A percentile compares a stretch with the other conserved stretches of the same genome.
phyloP scores from a whole-genome alignment of 2,329 filamentous ascomycete genomes.

The Stagonosporopsis cucurbitacearum region DNA sequence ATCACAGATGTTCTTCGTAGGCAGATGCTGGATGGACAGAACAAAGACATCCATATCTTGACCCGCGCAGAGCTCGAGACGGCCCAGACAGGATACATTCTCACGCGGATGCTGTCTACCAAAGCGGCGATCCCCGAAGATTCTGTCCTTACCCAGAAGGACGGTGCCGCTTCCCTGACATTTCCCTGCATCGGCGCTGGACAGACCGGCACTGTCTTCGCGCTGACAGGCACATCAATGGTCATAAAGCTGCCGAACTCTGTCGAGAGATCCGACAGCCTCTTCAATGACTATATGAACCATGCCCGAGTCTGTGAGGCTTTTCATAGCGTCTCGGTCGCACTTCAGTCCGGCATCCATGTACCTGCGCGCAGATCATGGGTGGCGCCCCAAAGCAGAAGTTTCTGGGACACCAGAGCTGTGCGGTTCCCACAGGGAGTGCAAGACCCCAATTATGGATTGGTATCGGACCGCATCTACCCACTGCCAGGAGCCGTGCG shows the following conservation, averaged over 20 bases:
- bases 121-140: neutral
- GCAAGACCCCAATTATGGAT: neutral
- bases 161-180: neutral
- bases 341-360: neutral
- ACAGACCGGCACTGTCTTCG: constrained; percentile 8
- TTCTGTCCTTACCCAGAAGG: neutral
- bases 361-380: neutral
- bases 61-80: neutral
- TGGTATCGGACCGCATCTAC: neutral
- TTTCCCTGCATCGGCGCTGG: neutral
- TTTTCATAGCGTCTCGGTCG: neutral
- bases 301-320: neutral
- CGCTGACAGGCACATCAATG: neutral
- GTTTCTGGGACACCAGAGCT: neutral
- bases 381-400: neutral
- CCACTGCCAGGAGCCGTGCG: neutral
- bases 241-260: constrained; percentile 10
- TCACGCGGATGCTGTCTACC: neutral
- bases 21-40: neutral
- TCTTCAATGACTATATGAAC: neutral
- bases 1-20: neutral
- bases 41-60: neutral
- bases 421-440: neutral
- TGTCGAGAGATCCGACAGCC: neutral
- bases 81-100: neutral